Base-by-base conservation (phyloP, 1,284 basidiomycete species). In the Microbotryomycetes sp. region DNA sequence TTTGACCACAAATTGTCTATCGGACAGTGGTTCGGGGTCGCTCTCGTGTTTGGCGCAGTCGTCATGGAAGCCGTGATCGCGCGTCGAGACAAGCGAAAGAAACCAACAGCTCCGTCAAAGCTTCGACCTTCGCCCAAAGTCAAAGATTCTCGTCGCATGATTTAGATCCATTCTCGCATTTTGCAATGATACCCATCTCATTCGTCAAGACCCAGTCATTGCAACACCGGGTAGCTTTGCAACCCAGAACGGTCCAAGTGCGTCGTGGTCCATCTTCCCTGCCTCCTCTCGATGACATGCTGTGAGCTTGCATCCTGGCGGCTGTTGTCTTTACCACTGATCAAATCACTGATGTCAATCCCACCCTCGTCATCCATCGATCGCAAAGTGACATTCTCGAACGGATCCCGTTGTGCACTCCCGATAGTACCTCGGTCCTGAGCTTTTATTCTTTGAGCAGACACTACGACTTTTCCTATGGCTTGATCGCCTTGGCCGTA, bases 11-110 rank as follows among this genome's bases (percentile, higher is more conserved):
- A 81, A 65, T 79, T 99, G 56, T 86, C 86, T 0, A 62, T 73
- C 0, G 88, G 91, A 1, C 96, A 98, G 76, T 98, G 96, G 96
- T 70, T 83, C 2, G 96, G 94, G 18, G 86, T 93, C 0, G 85
- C 77, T 0, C 84, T 93, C 29, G 96, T 98, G 4, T 97, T 98
- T 76, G 83, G 45, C 23, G 65, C 65, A 4, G 62, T 67, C 4
- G 62, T 31, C 16, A 61, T 64, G 59, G 65, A 67, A 55, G 62
- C 61, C 41, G 7, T 35, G 24, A 21, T 56, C 15, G 45, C 41
- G n/a, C 45, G 27, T n/a, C 45, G 16, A 45, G 54, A 56, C 41
- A 56, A 46, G n/a, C 18, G n/a, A 9, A 30, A 28, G 16, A 56
- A 56, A 26, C 18, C 18, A 9, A 56, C 18, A 41, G n/a, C n/a